Conservation (phyloP, 1,284 basidiomycete genomes). For the Jaminaea rosea region DNA sequence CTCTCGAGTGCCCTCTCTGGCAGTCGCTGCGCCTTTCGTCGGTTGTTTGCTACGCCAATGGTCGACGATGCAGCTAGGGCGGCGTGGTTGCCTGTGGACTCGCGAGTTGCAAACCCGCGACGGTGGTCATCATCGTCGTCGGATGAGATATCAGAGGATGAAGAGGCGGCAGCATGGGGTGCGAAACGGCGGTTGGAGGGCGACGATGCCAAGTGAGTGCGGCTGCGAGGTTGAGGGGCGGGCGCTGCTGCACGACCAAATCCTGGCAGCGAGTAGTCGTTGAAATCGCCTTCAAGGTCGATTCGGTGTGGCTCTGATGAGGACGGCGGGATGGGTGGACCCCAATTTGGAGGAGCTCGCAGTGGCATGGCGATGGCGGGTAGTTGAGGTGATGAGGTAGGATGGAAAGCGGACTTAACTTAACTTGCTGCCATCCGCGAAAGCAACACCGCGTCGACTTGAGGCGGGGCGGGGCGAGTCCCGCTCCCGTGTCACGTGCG, state of each 20-base stretch:
- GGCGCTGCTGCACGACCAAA: not conserved
- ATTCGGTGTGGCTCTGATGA: not conserved
- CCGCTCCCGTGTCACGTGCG: too few relatives aligned
- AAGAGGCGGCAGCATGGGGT: not conserved
- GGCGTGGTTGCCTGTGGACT: not conserved
- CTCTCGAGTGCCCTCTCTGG: not conserved
- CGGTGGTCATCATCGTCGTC: not conserved
- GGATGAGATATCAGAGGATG: not conserved
- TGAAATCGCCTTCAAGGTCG: not conserved
- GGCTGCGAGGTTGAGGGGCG: not conserved
- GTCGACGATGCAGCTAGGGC: not conserved
- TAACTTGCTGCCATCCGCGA: too few relatives aligned
- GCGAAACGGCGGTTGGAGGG: not conserved
- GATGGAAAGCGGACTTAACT: too few relatives aligned
- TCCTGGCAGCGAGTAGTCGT: not conserved
- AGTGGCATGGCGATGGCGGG: too few relatives aligned
- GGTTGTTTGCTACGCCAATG: not conserved
- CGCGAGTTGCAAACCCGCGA: not conserved
- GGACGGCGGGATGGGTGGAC: not conserved
- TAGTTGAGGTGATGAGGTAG: too few relatives aligned
- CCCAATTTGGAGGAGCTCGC: not conserved
- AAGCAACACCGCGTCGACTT: too few relatives aligned
- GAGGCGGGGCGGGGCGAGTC: too few relatives aligned
- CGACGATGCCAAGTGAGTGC: not conserved
- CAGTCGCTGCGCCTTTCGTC: not conserved